Conservation (phyloP, 1,139 yeast genomes). For the Debaryomyces robertsiae region DNA sequence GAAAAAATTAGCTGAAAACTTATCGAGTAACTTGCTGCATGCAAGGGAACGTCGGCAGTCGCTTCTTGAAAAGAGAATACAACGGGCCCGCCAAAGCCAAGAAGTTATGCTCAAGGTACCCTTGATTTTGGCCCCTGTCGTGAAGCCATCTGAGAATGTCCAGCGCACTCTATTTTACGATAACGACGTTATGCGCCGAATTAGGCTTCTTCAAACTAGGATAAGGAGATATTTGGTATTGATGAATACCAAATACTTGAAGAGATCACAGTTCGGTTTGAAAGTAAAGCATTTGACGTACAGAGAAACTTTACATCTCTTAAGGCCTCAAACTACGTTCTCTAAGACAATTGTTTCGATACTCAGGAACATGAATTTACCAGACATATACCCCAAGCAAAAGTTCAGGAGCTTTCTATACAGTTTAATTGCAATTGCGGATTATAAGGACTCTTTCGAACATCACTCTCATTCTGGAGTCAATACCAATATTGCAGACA, state of each 20-base stretch:
- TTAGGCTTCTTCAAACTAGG: conserved; percentile 8
- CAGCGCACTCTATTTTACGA: not conserved
- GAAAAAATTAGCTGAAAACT: conserved; percentile 10
- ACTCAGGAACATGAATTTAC: conserved; percentile 16
- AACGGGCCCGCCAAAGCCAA: conserved; percentile 16
- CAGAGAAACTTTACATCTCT: conserved; percentile 12
- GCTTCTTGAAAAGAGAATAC: conserved; percentile 19
- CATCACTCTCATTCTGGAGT: conserved; percentile 28
- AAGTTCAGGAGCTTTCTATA: conserved; percentile 23
- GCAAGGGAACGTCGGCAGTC: conserved; percentile 23
- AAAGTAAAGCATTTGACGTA: conserved; percentile 14
- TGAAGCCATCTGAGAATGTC: not conserved
- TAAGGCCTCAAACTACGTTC: conserved; percentile 13
- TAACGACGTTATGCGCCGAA: not conserved
- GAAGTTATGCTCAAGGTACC: conserved; percentile 1
- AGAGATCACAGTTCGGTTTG: conserved; percentile 14
- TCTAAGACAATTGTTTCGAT: conserved; percentile 14
- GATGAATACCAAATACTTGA: conserved; percentile 10
- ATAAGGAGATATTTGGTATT: conserved; percentile 11
- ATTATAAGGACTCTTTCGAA: conserved; percentile 22
- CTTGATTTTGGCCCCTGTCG: not conserved
- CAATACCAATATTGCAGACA: conserved; percentile 24
- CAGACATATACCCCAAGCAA: conserved; percentile 14
- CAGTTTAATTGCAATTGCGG: conserved; percentile 29
- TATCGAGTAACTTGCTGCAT: conserved; percentile 16